Base-by-base conservation (phyloP, 1,284 basidiomycete species). In the Irpex rosettiformis region DNA sequence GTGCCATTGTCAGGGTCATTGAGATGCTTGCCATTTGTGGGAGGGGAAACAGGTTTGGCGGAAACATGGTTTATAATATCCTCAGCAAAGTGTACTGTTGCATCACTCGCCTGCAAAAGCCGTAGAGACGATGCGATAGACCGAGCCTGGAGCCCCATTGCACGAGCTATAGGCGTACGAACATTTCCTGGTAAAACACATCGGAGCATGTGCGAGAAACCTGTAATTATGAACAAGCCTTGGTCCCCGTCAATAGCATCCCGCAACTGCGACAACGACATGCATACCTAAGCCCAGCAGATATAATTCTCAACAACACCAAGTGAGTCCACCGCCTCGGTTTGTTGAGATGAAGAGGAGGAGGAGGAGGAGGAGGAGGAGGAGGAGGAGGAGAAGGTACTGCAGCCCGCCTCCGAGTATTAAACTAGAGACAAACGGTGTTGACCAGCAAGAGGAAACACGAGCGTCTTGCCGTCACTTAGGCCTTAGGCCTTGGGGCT, bases 191-290 rank as follows among this genome's bases (percentile, higher is more conserved):
- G 62, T 45, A 58, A 42, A 28, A 58, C 64, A 63, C 57, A 51
- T 33, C 61, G 61, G 18, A 66, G 62, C 66, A 67, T 67, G 33
- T 48, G 60, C 43, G 47, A 54, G 18, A 40, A 49, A 27, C n/a
- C 21, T 29, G 13, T n/a, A n/a, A 53, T 28, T 53, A 40, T 3
- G 45, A 33, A n/a, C 16, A 37, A 22, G 16, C 25, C 10, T 51
- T 43, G 8, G 24, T 6, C 27, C 24, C 29, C 25, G 53, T 22
- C 18, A 21, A 55, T 21, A 16, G 33, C 33, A n/a, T 45, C n/a
- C 45, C n/a, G 4, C 13, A 24, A 27, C 13, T 6, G 25, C 40
- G 24, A 47, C n/a, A 56, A 40, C 16, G 21, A 27, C 22, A 33
- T 10, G 52, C 54, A 25, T 27, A 51, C 48, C 43, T 45, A 22